A percentile compares a stretch with the other conserved stretches of the same genome.
Evolutionary conservation across 1,139 yeast genomes (phyloP).

Genomic region (Kluyveromyces sp.): DNA sequence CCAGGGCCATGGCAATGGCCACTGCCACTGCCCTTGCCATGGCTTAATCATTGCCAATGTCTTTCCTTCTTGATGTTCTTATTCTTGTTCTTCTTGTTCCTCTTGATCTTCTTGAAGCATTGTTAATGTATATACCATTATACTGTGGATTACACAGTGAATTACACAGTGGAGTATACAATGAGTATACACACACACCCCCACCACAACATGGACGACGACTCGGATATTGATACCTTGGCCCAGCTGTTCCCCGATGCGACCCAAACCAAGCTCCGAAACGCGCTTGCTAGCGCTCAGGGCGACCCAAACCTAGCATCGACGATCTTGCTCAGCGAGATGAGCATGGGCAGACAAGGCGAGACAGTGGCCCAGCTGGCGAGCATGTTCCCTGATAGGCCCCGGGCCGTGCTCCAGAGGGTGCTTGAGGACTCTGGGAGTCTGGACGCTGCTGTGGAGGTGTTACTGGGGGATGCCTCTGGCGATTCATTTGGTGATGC

Average conservation of each 20-base stretch:
- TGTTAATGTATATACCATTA: neutral
- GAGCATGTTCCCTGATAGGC: conserved; percentile 14
- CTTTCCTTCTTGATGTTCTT: neutral
- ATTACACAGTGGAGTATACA: no score
- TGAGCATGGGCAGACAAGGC: conserved; percentile 5
- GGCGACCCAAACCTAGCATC: conserved; percentile 22
- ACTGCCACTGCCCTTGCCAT: neutral
- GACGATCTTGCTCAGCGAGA: conserved; percentile 20
- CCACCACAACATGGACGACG: neutral
- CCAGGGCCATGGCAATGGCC: no score
- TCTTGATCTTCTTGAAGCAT: neutral
- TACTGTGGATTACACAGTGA: neutral
- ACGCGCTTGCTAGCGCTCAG: conserved; percentile 16
- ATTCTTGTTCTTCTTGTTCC: neutral
- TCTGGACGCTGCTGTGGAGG: conserved; percentile 13
- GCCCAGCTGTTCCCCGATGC: conserved; percentile 19
- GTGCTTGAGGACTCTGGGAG: conserved; percentile 10
- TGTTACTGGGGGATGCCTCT: conserved; percentile 9
- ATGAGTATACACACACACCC: no score
- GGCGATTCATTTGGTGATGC: no score
- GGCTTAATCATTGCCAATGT: neutral
- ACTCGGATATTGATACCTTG: conserved; percentile 3
- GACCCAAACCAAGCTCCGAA: conserved; percentile 7
- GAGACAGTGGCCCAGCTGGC: conserved; percentile 6
- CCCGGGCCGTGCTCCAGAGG: conserved; percentile 6